phyloP scores from a whole-genome alignment of 2,329 filamentous ascomycete genomes.

The Aschersonia sp. region DNA sequence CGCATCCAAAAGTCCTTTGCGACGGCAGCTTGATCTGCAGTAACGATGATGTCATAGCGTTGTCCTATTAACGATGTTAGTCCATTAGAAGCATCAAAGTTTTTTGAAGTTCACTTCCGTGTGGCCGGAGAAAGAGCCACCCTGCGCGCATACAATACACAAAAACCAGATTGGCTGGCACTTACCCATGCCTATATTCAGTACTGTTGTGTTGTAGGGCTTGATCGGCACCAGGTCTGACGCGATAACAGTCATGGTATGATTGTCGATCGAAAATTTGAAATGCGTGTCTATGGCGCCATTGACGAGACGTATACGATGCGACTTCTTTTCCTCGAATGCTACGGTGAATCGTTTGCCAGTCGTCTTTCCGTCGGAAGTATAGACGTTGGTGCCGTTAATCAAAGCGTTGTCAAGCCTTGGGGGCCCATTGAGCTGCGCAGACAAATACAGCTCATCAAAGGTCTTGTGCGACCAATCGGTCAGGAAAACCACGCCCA shows the following conservation, averaged over 20 bases:
- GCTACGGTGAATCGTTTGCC: slow-evolving; percentile 20
- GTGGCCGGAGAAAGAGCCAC: too few species aligned
- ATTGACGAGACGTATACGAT: slow-evolving; percentile 34
- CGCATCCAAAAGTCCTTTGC: slow-evolving; percentile 32
- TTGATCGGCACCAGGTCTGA: slow-evolving; percentile 43
- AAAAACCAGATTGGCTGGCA: background rate
- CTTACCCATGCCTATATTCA: slow-evolving; percentile 29
- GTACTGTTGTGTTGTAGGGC: slow-evolving; percentile 34
- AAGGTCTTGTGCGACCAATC: slow-evolving; percentile 41
- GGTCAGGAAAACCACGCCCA: slow-evolving; percentile 41
- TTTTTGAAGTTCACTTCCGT: too few species aligned
- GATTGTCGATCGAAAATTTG: slow-evolving; percentile 39
- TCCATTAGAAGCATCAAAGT: background rate
- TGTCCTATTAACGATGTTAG: slow-evolving; percentile 7
- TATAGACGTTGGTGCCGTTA: slow-evolving; percentile 26
- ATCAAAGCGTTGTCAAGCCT: slow-evolving; percentile 28
- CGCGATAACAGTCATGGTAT: slow-evolving; percentile 41
- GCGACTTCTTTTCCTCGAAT: slow-evolving; percentile 25
- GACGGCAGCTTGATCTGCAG: slow-evolving; percentile 17
- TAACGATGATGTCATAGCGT: slow-evolving; percentile 31
- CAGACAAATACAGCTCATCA: slow-evolving; percentile 17
- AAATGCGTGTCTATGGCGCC: slow-evolving; percentile 25
- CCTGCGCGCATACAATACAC: too few species aligned
- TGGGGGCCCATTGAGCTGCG: background rate
- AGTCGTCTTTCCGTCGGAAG: slow-evolving; percentile 5